Percentiles rank a stretch among this genome's conserved stretches.
Evolutionary conservation across 148 eudicot species (phyloP).

Genomic region (Vaccinium macrocarpon): DNA sequence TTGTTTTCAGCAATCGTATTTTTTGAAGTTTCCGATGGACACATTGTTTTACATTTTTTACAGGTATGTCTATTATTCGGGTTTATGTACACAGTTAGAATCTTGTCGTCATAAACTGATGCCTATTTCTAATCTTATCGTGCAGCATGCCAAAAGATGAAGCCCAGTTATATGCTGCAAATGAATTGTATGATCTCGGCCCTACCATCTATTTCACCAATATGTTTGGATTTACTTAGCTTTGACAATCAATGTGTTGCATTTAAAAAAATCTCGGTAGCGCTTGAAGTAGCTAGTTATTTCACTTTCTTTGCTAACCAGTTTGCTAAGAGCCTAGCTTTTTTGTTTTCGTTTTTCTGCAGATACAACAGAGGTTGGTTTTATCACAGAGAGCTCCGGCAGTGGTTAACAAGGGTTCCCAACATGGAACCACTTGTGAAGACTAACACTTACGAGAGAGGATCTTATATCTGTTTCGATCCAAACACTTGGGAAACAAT

Average conservation of each 20-base stretch:
- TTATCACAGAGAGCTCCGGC: conserved; percentile 73
- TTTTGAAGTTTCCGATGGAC: conserved; percentile 45
- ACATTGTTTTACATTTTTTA: conserved; percentile 82
- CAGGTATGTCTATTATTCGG: conserved; percentile 40
- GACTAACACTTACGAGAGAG: conserved; percentile 70
- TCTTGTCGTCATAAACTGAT: conserved; percentile 8
- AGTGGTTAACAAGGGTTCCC: conserved; percentile 63
- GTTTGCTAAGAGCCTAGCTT: conserved; percentile 9
- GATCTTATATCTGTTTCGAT: conserved; percentile 74
- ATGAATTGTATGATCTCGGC: conserved; percentile 69
- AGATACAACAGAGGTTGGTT: conserved; percentile 85
- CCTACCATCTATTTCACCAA: neutral
- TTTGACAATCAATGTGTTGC: neutral
- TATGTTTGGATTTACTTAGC: neutral
- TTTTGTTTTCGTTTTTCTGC: conserved; percentile 20
- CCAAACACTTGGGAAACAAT: conserved; percentile 86
- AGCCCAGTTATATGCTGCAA: conserved; percentile 77
- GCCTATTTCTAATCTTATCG: neutral
- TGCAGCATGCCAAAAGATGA: conserved; percentile 95
- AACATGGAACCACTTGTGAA: conserved; percentile 75
- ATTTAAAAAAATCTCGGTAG: neutral
- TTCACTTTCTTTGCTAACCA: neutral
- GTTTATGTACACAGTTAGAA: neutral
- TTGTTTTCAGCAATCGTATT: conserved; percentile 54
- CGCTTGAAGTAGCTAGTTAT: neutral